Evolutionary conservation across 2,329 filamentous ascomycete species (phyloP).

Genomic region (Chalara sp.): DNA sequence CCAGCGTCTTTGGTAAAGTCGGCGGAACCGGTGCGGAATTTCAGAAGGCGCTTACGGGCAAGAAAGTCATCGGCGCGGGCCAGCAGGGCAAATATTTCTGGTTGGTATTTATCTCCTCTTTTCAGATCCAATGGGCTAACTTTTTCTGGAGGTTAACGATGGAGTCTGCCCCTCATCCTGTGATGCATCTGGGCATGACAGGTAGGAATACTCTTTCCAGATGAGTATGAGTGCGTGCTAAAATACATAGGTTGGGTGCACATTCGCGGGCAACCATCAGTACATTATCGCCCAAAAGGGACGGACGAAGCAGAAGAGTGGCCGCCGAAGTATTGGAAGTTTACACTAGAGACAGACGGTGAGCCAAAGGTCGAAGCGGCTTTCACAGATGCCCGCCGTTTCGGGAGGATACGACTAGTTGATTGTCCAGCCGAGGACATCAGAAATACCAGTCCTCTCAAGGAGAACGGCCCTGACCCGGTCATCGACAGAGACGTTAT

Average conservation of each 20-base stretch:
- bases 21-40: conserved; percentile 74
- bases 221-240: conserved; percentile 3
- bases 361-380: conserved; percentile 54
- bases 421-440: conserved; percentile 74
- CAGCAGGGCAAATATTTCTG: conserved; percentile 98
- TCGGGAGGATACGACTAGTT: conserved; percentile 74
- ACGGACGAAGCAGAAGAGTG: conserved; percentile 54
- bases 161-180: conserved; percentile 70
- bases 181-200: conserved; percentile 82
- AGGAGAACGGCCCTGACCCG: conserved; percentile 91
- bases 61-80: conserved; percentile 62
- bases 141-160: conserved; percentile 52
- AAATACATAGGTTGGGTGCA: conserved; percentile 65
- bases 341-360: conserved; percentile 61
- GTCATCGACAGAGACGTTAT: conserved; percentile 74
- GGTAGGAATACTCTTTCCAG: conserved; percentile 29
- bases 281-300: conserved; percentile 67
- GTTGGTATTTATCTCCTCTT: conserved; percentile 28
- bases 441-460: conserved; percentile 67
- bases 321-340: conserved; percentile 91
- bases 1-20: conserved; percentile 83
- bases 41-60: conserved; percentile 65
- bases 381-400: conserved; percentile 76
- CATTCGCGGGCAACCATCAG: conserved; percentile 70
- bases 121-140: background rate